Percentiles rank a stretch among this genome's conserved stretches.
phyloP scores from a whole-genome alignment of 257 asterid genomes.

The Vinca minor region DNA sequence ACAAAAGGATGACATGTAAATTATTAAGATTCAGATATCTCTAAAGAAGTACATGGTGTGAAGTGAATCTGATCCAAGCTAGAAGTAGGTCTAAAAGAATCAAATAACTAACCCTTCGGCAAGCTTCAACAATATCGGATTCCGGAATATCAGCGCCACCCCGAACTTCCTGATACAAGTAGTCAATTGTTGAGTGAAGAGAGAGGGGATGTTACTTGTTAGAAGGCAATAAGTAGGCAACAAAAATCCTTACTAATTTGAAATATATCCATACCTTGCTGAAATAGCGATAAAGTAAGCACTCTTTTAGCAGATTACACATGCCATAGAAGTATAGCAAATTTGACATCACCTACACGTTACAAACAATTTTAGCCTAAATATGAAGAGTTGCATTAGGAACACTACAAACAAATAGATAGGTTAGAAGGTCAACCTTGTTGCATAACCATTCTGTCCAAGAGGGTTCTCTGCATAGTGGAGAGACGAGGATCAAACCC shows the following conservation, averaged over 20 bases:
- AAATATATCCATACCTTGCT: conserved; percentile 53
- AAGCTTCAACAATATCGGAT: conserved; percentile 86
- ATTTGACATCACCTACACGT: conserved; percentile 76
- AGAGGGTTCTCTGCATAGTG: conserved; percentile 77
- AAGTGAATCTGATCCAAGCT: neutral
- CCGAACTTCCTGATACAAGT: conserved; percentile 62
- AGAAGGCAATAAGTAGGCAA: too few relatives aligned
- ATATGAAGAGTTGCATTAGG: neutral
- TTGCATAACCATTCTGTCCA: conserved; percentile 92
- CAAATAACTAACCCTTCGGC: conserved; percentile 82
- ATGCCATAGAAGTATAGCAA: conserved; percentile 75
- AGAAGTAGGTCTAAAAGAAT: conserved; percentile 11
- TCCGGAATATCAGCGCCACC: conserved; percentile 60
- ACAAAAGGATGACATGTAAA: conserved; percentile 3
- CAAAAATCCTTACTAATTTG: neutral
- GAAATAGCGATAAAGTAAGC: conserved; percentile 65
- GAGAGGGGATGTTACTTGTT: neutral
- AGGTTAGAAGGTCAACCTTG: conserved; percentile 40
- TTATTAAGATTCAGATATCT: neutral
- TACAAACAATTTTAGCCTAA: conserved; percentile 11
- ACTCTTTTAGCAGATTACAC: conserved; percentile 75
- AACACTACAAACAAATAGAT: neutral
- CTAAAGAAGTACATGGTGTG: neutral
- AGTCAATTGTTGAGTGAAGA: neutral
- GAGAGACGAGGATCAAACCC: conserved; percentile 88